Conservation (phyloP, 2,329 filamentous ascomycete species). For the Ramularia endophylla region DNA sequence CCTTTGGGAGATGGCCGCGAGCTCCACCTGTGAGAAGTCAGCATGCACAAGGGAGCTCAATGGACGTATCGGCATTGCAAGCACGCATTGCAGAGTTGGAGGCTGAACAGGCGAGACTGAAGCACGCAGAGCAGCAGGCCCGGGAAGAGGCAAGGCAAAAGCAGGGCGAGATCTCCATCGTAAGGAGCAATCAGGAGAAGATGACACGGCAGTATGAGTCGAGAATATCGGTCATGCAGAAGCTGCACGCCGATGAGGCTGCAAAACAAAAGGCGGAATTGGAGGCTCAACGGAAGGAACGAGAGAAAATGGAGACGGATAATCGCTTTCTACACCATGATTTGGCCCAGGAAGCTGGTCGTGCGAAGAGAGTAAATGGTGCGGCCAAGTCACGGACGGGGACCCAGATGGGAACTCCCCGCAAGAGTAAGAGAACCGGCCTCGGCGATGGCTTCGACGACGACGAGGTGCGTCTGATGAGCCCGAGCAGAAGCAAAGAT, state of each 20-base stretch:
- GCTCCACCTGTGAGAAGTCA: slow-evolving; percentile 5
- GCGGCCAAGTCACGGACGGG: slow-evolving; percentile 8
- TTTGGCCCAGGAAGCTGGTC: slow-evolving; percentile 55
- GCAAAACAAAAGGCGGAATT: slow-evolving; percentile 59
- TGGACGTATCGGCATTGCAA: slow-evolving; percentile 32
- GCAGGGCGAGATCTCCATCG: slow-evolving; percentile 66
- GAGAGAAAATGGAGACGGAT: slow-evolving; percentile 61
- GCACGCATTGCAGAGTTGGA: slow-evolving; percentile 42
- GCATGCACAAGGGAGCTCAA: slow-evolving; percentile 4
- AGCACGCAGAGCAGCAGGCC: slow-evolving; percentile 36
- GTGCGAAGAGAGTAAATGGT: slow-evolving; percentile 42
- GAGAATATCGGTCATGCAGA: slow-evolving; percentile 56
- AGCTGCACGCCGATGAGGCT: slow-evolving; percentile 57
- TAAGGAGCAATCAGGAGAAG: slow-evolving; percentile 65
- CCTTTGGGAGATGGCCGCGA: slow-evolving; percentile 20
- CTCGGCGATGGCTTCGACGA: slow-evolving; percentile 71
- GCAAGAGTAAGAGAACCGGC: slow-evolving; percentile 20
- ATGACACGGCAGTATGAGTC: slow-evolving; percentile 56
- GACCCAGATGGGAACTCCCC: slow-evolving; percentile 23
- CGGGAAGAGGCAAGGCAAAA: slow-evolving; percentile 53
- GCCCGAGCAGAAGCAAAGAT: slow-evolving; percentile 39
- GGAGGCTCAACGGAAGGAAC: slow-evolving; percentile 59
- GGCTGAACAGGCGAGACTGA: slow-evolving; percentile 36
- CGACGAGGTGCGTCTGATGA: slow-evolving; percentile 44
- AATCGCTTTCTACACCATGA: slow-evolving; percentile 69